Base-by-base conservation (phyloP, 495 filamentous ascomycete species). In the Pyronema domesticum region DNA sequence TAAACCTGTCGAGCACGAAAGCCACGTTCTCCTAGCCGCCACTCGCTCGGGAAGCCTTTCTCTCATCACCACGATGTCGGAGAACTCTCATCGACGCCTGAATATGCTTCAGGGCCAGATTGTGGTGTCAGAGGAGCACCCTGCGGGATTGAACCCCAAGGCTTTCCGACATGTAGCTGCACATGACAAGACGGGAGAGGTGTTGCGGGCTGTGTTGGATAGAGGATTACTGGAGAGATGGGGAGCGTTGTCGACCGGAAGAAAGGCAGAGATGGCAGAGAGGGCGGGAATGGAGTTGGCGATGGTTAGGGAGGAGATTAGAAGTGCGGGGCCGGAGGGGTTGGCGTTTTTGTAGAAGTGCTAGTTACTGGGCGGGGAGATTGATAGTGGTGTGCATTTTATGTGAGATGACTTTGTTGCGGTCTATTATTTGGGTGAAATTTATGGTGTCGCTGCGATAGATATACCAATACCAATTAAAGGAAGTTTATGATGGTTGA, bases 21-120 rank as follows among this genome's bases (percentile, higher is more conserved):
- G 54, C 37, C 76, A 85, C 58, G 70, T 82, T 46, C 70, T 85
- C 60, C 78, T 96, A 37, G 70, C 83, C 45, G 77, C 84, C 7
- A 81, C 80, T 0, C 73, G 76, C 6, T 82, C 84, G 3, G 91
- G 91, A 58, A 72, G 78, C 34, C 67, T 96, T 36, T 77, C 83
- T 14, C 74, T 91, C 37, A 72, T 98, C 10, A 82, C 83, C 0
- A 76, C 87, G 3, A 73, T 96, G 9, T 69, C 81, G 0, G 88
- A 95, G 69, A 70, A 84, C 14, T 70, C 79, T 13, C 95, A 95
- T 68, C 84, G 89, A 15, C 80, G 87, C 0, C 74, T 98, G 14
- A 80, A 78, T 8, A 81, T 83, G n/a, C 72, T 98, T 7, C 79
- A 87, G 37, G 82, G 78, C 2, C 86, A 94, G 60, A 72, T 98